Evolutionary conservation across 768 basidiomycete species (phyloP).

Genomic region (Baorangia bicolor): DNA sequence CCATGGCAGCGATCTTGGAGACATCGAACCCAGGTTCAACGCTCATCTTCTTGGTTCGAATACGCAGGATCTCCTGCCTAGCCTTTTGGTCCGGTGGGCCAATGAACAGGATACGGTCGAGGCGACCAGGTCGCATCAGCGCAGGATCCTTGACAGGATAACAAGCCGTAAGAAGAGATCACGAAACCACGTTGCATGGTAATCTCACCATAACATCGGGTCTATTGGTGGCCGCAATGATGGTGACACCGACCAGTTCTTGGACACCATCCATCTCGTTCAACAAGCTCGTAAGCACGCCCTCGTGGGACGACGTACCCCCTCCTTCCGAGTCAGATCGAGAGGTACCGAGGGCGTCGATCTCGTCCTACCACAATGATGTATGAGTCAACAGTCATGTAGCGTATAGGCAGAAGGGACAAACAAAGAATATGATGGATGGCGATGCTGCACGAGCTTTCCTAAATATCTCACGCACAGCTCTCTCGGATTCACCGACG

Average conservation of each 20-base stretch:
- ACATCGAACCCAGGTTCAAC: slow-evolving; percentile 71
- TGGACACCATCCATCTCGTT: slow-evolving; percentile 99
- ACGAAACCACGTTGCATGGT: background rate
- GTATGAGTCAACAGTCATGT: background rate
- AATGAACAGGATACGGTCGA: slow-evolving; percentile 93
- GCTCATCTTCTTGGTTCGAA: slow-evolving; percentile 78
- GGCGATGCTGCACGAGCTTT: slow-evolving; percentile 94
- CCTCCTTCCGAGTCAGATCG: slow-evolving; percentile 58
- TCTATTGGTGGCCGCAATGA: slow-evolving; percentile 94
- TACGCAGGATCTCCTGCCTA: slow-evolving; percentile 80
- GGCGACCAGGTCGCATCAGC: slow-evolving; percentile 88
- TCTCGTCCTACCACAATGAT: slow-evolving; percentile 76
- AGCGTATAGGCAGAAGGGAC: slow-evolving; percentile 22
- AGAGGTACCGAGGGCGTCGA: slow-evolving; percentile 88
- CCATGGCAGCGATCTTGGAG: slow-evolving; percentile 64
- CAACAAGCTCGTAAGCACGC: slow-evolving; percentile 87
- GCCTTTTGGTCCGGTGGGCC: slow-evolving; percentile 84
- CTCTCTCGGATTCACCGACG: slow-evolving; percentile 95
- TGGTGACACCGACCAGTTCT: slow-evolving; percentile 90
- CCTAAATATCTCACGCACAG: slow-evolving; percentile 91
- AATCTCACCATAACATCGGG: slow-evolving; percentile 83
- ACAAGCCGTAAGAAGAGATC: background rate
- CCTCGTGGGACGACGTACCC: slow-evolving; percentile 64
- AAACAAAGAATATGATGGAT: slow-evolving; percentile 94
- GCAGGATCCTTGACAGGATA: slow-evolving; percentile 73